These are phyloP conservation scores for Amoebophrya sp. DNA, from an alignment of 169 alveolate genomes.

Conservation along the genomic window DNA sequence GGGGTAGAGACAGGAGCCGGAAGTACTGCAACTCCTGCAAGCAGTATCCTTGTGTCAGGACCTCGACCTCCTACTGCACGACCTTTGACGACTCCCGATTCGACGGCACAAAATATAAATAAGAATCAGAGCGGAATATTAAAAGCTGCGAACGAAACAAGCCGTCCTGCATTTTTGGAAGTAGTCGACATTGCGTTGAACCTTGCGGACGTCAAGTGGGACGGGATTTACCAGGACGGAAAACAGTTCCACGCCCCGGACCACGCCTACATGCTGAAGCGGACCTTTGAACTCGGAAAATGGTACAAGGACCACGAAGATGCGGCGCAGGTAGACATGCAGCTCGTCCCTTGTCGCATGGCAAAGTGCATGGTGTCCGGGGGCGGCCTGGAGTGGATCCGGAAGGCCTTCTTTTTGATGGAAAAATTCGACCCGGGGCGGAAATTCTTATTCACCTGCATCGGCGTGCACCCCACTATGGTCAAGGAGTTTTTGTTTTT, in stretches of 20 bases:
- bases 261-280: background rate
- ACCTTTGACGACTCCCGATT: too few species aligned
- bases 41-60: too few species aligned
- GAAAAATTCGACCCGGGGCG: background rate
- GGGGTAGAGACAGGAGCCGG: too few species aligned
- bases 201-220: background rate
- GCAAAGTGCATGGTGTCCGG: background rate
- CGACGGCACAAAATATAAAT: too few species aligned
- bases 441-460: background rate
- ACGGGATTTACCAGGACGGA: background rate
- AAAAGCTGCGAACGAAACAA: too few species aligned
- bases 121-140: too few species aligned
- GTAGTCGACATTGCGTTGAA: background rate
- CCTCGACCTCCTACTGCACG: too few species aligned
- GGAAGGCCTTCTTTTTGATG: background rate
- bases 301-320: background rate
- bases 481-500: background rate
- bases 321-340: background rate
- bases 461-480: slow-evolving; percentile 16
- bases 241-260: background rate
- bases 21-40: too few species aligned
- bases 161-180: background rate
- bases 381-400: slow-evolving; percentile 13
- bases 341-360: background rate
- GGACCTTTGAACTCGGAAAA: background rate